A percentile compares a stretch with the other conserved stretches of the same genome.
Conservation (phyloP, 2,329 filamentous ascomycete species). For the Daldinia sp. region DNA sequence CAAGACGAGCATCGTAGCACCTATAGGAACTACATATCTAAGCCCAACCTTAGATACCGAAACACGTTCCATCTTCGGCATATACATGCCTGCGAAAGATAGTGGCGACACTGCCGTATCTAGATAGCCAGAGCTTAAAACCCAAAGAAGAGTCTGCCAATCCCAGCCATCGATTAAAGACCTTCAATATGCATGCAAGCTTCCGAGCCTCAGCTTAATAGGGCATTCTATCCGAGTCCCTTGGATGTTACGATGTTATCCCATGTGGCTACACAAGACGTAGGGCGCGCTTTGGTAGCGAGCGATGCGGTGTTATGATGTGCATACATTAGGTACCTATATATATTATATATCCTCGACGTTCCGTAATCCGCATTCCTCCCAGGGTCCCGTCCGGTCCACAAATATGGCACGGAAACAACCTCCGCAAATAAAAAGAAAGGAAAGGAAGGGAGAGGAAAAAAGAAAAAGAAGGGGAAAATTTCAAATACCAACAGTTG, state of each 20-base stretch:
- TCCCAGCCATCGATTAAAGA: background rate
- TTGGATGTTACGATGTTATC: background rate
- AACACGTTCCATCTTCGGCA: background rate
- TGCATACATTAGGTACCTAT: background rate
- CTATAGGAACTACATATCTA: background rate
- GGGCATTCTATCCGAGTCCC: background rate
- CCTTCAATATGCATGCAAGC: background rate
- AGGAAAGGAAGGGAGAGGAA: conserved; percentile 1
- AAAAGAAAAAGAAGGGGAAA: background rate
- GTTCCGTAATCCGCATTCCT: background rate
- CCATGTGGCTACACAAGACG: background rate
- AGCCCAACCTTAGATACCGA: background rate
- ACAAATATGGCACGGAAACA: background rate
- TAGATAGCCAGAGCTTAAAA: background rate
- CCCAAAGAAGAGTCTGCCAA: background rate
- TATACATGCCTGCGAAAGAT: background rate
- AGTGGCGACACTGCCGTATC: background rate
- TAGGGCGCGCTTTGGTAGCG: background rate
- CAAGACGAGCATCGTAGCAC: background rate
- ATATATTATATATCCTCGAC: background rate
- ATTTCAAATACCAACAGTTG: background rate
- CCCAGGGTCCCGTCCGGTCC: background rate
- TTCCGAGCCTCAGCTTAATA: conserved; percentile 1
- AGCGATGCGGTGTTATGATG: background rate
- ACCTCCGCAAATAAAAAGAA: conserved; percentile 2